Percentiles rank a stretch among this genome's conserved stretches.
Evolutionary conservation across 805 yeast species (phyloP).

Genomic region (Cephaloascus fragrans): DNA sequence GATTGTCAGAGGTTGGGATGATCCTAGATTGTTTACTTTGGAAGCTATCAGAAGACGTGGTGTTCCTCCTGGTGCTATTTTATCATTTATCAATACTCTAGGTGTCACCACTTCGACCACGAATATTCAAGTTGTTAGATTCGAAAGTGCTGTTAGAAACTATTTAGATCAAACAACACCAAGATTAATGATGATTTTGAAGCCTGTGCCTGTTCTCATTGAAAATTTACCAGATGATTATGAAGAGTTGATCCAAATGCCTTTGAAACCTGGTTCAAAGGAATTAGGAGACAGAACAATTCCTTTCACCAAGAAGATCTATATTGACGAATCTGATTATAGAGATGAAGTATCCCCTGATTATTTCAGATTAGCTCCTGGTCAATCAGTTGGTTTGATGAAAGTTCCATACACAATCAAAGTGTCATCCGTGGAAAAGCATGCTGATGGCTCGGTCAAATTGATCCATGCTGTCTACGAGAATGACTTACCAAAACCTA

Average conservation of each 20-base stretch:
- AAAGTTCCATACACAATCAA: constrained; percentile 79
- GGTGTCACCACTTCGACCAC: constrained; percentile 95
- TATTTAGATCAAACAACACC: constrained; percentile 89
- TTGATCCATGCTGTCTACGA: constrained; percentile 77
- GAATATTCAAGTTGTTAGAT: constrained; percentile 81
- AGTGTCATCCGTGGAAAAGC: constrained; percentile 59
- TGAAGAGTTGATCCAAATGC: constrained; percentile 63
- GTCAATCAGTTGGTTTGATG: constrained; percentile 90
- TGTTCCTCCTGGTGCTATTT: constrained; percentile 96
- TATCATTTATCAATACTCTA: constrained; percentile 84
- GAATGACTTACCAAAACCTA: constrained; percentile 40
- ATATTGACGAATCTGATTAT: constrained; percentile 85
- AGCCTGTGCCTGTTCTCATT: constrained; percentile 75
- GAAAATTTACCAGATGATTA: constrained; percentile 75
- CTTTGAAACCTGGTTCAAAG: constrained; percentile 81
- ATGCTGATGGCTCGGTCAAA: constrained; percentile 51
- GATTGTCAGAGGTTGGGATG: constrained; percentile 94
- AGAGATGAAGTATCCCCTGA: constrained; percentile 57
- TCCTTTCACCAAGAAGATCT: constrained; percentile 67
- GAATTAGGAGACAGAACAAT: constrained; percentile 68
- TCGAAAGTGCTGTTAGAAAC: constrained; percentile 81
- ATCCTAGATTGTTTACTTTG: constrained; percentile 90
- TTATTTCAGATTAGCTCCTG: constrained; percentile 89
- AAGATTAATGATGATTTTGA: constrained; percentile 84
- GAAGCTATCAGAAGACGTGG: constrained; percentile 96